Conservation (phyloP, 208 protist genomes). For the Phytomonas sp. region DNA sequence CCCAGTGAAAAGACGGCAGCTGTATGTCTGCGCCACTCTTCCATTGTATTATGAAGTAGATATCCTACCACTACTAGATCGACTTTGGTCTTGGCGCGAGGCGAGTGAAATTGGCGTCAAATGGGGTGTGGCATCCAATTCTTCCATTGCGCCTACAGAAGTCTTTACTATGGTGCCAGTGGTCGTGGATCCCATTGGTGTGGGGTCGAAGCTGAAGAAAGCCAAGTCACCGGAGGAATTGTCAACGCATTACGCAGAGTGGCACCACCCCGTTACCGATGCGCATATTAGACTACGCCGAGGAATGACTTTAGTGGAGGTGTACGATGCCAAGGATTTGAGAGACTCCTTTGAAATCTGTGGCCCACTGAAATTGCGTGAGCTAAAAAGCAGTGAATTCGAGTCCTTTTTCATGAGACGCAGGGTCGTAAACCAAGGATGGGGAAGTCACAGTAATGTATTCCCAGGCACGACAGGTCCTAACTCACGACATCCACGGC, state of each 20-base stretch:
- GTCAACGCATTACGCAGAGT: not conserved
- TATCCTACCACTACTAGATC: slow-evolving; percentile 39
- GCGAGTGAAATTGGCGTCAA: not conserved
- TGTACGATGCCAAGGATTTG: slow-evolving; percentile 40
- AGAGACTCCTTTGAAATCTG: slow-evolving; percentile 22
- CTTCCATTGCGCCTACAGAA: not conserved
- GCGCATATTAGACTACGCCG: slow-evolving; percentile 10
- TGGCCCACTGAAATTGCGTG: slow-evolving; percentile 34
- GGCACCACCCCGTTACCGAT: not conserved
- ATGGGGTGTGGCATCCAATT: not conserved
- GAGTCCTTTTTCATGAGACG: slow-evolving; percentile 17
- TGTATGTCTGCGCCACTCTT: slow-evolving; percentile 55
- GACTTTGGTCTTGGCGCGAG: slow-evolving; percentile 29
- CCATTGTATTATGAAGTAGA: slow-evolving; percentile 75
- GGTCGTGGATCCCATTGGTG: slow-evolving; percentile 11
- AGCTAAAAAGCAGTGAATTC: slow-evolving; percentile 24
- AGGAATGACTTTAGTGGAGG: slow-evolving; percentile 66
- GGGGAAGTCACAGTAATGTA: not conserved
- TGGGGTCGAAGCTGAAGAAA: not conserved
- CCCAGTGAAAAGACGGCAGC: slow-evolving; percentile 2
- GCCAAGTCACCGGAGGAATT: not conserved
- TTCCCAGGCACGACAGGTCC: not conserved
- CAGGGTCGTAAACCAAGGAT: not conserved
- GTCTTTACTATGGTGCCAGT: slow-evolving; percentile 18
- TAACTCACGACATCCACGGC: slow-evolving; percentile 11